Evolutionary conservation across 202 grass and related monocot species (phyloP).

Genomic region (Bolboschoenoplectus hybrid): DNA sequence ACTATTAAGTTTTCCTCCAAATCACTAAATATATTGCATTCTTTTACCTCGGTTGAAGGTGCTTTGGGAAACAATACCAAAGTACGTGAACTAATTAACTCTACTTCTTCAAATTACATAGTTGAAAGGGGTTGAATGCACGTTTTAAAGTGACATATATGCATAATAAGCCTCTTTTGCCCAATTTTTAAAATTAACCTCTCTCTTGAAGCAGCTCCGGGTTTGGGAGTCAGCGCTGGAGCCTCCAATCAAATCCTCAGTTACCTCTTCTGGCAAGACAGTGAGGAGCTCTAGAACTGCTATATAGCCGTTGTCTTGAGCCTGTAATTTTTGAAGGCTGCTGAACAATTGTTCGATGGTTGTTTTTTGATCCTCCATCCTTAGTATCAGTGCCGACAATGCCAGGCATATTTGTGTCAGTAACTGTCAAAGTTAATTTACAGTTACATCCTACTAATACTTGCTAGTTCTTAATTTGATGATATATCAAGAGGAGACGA

Average conservation of each 20-base stretch:
- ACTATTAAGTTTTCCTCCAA: not conserved
- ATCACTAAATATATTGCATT: not conserved
- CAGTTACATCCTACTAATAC: slow-evolving; percentile 18
- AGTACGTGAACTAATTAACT: not conserved
- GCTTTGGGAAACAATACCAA: not conserved
- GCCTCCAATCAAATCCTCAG: slow-evolving; percentile 67
- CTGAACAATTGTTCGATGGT: slow-evolving; percentile 72
- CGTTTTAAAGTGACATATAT: not conserved
- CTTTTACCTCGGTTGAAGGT: slow-evolving; percentile 3
- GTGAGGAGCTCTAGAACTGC: slow-evolving; percentile 85
- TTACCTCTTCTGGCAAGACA: slow-evolving; percentile 85
- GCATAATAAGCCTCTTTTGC: not conserved
- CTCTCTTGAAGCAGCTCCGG: slow-evolving; percentile 69
- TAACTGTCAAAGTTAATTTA: slow-evolving; percentile 47
- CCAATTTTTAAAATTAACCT: slow-evolving; percentile 40
- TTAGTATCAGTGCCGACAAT: slow-evolving; percentile 67
- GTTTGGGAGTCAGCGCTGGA: slow-evolving; percentile 52
- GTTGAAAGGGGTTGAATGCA: not conserved
- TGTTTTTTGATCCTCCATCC: slow-evolving; percentile 49
- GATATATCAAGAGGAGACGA: not conserved
- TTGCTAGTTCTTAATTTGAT: not conserved
- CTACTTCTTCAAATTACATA: not conserved
- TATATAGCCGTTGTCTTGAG: slow-evolving; percentile 48
- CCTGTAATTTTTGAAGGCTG: slow-evolving; percentile 53
- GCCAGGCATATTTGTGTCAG: slow-evolving; percentile 95